Base-by-base conservation (phyloP, 257 asterid genomes). In the Verbena officinalis region DNA sequence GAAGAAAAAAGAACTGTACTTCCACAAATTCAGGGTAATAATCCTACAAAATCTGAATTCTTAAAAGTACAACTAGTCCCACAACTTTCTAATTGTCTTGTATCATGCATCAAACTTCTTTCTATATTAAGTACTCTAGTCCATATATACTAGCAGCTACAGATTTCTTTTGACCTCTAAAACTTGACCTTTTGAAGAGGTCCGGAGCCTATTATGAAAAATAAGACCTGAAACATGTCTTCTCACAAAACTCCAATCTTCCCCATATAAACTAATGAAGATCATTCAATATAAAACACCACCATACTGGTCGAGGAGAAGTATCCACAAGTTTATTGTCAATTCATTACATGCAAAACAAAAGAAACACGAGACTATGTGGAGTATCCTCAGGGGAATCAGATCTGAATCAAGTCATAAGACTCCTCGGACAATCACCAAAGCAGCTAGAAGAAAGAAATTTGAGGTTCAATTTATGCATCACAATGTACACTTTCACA, bases 171-270 rank as follows among this genome's bases (percentile, higher is more conserved):
- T 9, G 22, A 9, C 23, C 52, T 43, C 21, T 17, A 61, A 27
- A 11, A 22, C 19, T 21, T 44, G 40, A 60, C 9, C 44, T 54
- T 23, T 39, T 15, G 22, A 31, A 55, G 23, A 9, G 15, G 23
- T 55, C 9, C 11, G 24, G 45, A 15, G 15, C n/a, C n/a, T n/a
- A n/a, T n/a, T n/a, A n/a, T n/a, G n/a, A n/a, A n/a, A n/a, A n/a
- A n/a, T n/a, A n/a, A n/a, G n/a, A n/a, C n/a, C 3, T 55, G 44
- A 55, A 38, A 57, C 15, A 43, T 43, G 34, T 6, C 23, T 58
- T 58, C 20, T 36, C 34, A 36, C 64, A 12, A 4, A 17, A 58
- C 20, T 58, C 44, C 44, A 55, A 58, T 46, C 56, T 24, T 33
- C 46, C 68, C 55, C 46, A 30, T 23, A 17, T 16, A 43, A 43